These are phyloP conservation scores for Gentiana macrophylla DNA, from an alignment of 257 asterid genomes.

Conservation along the genomic window DNA sequence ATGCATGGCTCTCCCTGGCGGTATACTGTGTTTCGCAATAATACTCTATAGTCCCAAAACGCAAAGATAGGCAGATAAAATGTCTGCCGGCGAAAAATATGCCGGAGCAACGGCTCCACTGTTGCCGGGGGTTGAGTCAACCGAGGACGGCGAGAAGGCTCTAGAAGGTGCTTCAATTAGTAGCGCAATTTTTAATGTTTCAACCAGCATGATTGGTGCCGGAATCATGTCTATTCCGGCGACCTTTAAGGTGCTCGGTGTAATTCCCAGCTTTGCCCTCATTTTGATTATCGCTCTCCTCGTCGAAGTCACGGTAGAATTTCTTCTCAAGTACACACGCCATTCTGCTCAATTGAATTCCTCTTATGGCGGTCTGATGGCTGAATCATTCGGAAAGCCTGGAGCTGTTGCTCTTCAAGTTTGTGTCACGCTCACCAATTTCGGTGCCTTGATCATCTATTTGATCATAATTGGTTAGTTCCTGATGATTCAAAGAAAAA, in stretches of 20 bases:
- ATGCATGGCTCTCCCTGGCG: no score
- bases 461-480: conserved; percentile 78
- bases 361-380: conserved; percentile 88
- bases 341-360: conserved; percentile 46
- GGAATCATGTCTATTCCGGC: no score
- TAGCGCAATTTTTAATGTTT: conserved; percentile 78
- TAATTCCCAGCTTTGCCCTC: conserved; percentile 60
- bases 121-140: conserved; percentile 26
- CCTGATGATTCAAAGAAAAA: no score
- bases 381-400: conserved; percentile 73
- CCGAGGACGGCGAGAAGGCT: conserved; percentile 8
- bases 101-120: conserved; percentile 40
- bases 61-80: conserved; percentile 4
- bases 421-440: conserved; percentile 80
- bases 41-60: no score
- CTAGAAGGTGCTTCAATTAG: conserved; percentile 50
- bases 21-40: no score
- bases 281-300: conserved; percentile 55
- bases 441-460: conserved; percentile 87
- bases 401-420: conserved; percentile 83
- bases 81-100: conserved; percentile 27
- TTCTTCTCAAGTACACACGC: no score
- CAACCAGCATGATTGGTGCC: conserved; percentile 92
- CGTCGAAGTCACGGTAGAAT: conserved; percentile 92
- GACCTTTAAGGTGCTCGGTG: conserved; percentile 83